These are phyloP conservation scores for Carpinus viminea DNA, from an alignment of 306 rosid species.

Conservation along the genomic window DNA sequence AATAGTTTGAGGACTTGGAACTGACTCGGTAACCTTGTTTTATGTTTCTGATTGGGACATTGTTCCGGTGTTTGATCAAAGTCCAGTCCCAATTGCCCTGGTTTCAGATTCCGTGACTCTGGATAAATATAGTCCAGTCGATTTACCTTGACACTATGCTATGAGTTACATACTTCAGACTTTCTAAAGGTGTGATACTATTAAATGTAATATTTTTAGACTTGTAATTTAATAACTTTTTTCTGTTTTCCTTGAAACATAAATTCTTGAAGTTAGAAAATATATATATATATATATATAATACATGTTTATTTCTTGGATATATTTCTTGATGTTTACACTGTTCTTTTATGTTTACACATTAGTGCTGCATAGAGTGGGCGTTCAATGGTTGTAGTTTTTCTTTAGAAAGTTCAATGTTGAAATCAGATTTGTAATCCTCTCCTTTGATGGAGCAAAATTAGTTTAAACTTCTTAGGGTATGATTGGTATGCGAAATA, in stretches of 20 bases:
- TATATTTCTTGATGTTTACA: background rate
- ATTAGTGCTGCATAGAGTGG: background rate
- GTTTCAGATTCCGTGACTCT: background rate
- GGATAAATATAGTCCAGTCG: background rate
- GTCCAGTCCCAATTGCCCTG: background rate
- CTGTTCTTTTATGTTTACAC: background rate
- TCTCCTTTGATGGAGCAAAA: slow-evolving; percentile 5
- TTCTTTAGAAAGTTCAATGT: slow-evolving; percentile 2
- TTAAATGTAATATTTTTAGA: background rate
- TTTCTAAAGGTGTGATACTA: background rate
- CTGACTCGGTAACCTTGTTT: background rate
- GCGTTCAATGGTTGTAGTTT: slow-evolving; percentile 8
- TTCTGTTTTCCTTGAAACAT: background rate
- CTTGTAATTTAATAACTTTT: background rate
- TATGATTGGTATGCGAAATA: too few species aligned
- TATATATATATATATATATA: background rate
- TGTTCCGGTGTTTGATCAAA: background rate
- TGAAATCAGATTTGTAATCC: background rate
- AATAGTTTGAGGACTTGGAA: background rate
- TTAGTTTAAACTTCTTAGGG: slow-evolving; percentile 6
- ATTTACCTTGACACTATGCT: background rate
- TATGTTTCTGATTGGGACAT: background rate
- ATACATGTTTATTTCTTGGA: background rate
- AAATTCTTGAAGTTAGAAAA: background rate
- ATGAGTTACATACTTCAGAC: background rate